A percentile compares a stretch with the other conserved stretches of the same genome.
phyloP scores from a whole-genome alignment of 2,329 filamentous ascomycete genomes.

The Cytospora leucostoma region DNA sequence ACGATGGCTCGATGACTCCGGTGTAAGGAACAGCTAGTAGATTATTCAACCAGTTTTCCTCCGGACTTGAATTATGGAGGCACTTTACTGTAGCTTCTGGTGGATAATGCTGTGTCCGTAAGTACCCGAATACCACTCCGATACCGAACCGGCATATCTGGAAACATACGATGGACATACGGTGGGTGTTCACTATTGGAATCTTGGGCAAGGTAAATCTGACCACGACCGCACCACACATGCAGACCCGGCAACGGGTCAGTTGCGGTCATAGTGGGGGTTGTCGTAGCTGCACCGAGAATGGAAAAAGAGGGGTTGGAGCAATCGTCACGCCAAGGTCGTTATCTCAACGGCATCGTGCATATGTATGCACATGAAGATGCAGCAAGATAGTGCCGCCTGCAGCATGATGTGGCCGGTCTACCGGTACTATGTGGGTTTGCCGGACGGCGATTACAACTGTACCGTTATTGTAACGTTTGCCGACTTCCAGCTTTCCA shows the following conservation, averaged over 20 bases:
- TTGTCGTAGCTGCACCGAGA: constrained; percentile 2
- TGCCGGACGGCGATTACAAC: not conserved
- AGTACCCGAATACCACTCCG: no score
- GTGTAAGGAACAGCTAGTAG: no score
- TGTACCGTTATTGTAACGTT: not conserved
- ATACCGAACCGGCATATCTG: not conserved
- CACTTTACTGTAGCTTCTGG: no score
- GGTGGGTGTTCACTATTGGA: not conserved
- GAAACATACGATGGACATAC: not conserved
- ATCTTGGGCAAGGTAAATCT: not conserved
- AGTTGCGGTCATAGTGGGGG: not conserved
- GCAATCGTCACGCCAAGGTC: not conserved
- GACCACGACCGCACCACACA: not conserved
- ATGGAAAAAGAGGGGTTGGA: constrained; percentile 23
- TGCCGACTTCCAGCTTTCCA: not conserved
- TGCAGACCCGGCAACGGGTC: not conserved
- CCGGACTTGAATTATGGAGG: no score
- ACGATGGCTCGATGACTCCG: no score
- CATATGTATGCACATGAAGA: not conserved
- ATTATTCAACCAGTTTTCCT: no score
- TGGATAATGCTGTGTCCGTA: no score
- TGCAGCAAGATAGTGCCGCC: not conserved
- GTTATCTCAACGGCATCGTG: constrained; percentile 1
- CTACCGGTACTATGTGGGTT: not conserved
- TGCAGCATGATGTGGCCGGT: not conserved